phyloP scores from a whole-genome alignment of 108 stramenopile species.

The Schizochytrium sp. region DNA sequence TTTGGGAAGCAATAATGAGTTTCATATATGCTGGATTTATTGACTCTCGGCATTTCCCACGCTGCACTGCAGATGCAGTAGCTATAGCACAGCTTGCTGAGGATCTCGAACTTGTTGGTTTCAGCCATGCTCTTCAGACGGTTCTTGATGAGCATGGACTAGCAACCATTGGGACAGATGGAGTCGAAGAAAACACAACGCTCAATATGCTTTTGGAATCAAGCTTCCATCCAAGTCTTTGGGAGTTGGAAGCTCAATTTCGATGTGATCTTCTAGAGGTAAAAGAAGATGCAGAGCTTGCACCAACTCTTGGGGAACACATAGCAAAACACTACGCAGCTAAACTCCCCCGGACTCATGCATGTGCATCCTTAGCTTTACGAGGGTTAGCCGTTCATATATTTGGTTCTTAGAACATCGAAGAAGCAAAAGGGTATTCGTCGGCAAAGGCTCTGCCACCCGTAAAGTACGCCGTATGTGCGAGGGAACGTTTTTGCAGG shows the following conservation, averaged over 20 bases:
- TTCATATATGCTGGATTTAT: not conserved
- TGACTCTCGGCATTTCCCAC: not conserved
- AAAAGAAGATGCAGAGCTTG: not conserved
- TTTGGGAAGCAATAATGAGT: not conserved
- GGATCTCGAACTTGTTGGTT: constrained; percentile 16
- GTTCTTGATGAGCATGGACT: not conserved
- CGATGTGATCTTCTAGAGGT: constrained; percentile 2
- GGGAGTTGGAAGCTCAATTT: constrained; percentile 18
- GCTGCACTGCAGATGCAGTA: not conserved
- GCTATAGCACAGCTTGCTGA: constrained; percentile 17
- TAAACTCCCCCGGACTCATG: not conserved
- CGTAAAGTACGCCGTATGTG: too few relatives aligned
- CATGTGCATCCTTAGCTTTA: too few relatives aligned
- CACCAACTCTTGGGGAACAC: not conserved
- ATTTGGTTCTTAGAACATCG: too few relatives aligned
- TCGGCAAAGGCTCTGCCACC: too few relatives aligned
- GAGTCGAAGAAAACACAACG: not conserved
- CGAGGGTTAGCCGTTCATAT: too few relatives aligned
- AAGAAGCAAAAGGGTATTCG: too few relatives aligned
- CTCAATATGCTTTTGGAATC: not conserved
- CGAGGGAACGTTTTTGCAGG: too few relatives aligned
- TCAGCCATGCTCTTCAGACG: constrained; percentile 19
- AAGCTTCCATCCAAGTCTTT: not conserved
- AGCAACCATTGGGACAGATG: not conserved
- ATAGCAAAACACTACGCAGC: not conserved